Percentiles rank a stretch among this genome's conserved stretches.
phyloP scores from a whole-genome alignment of 73 alveolate species.

The Symbiodinium natans region DNA sequence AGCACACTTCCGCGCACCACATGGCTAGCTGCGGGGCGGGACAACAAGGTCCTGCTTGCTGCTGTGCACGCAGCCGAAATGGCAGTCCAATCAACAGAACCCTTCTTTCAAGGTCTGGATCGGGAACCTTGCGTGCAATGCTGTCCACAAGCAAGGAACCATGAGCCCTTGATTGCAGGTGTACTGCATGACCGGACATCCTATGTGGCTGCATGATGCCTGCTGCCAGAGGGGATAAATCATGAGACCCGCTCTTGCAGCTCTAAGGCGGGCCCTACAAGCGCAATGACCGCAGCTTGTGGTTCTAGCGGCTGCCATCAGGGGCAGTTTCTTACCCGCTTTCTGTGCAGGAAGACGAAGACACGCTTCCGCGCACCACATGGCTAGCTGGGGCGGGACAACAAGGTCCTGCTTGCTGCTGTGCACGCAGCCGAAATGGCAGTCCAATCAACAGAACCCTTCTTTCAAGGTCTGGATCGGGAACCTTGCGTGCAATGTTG shows the following conservation, averaged over 20 bases:
- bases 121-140: constrained; percentile 39
- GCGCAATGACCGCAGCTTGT: background rate
- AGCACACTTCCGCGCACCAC: constrained; percentile 78
- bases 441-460: constrained; percentile 68
- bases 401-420: constrained; percentile 33
- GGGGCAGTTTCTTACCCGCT: background rate
- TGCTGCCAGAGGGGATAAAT: constrained; percentile 92
- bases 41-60: constrained; percentile 54
- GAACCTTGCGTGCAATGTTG: background rate
- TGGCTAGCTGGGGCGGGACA: constrained; percentile 85
- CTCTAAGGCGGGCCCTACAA: constrained; percentile 54
- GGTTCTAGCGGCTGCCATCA: constrained; percentile 85
- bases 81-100: constrained; percentile 72
- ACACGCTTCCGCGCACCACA: constrained; percentile 79
- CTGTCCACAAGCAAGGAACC: background rate
- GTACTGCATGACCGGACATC: constrained; percentile 72
- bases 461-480: constrained; percentile 28
- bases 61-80: constrained; percentile 34
- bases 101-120: constrained; percentile 24
- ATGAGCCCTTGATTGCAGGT: no score
- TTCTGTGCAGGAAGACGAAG: constrained; percentile 65
- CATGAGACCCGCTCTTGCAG: constrained; percentile 59
- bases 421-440: constrained; percentile 40
- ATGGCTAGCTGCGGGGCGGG: constrained; percentile 85
- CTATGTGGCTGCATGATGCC: constrained; percentile 90